These are phyloP conservation scores for Heliophila coronopifolia DNA, from an alignment of 441 rosid species.

Conservation along the genomic window DNA sequence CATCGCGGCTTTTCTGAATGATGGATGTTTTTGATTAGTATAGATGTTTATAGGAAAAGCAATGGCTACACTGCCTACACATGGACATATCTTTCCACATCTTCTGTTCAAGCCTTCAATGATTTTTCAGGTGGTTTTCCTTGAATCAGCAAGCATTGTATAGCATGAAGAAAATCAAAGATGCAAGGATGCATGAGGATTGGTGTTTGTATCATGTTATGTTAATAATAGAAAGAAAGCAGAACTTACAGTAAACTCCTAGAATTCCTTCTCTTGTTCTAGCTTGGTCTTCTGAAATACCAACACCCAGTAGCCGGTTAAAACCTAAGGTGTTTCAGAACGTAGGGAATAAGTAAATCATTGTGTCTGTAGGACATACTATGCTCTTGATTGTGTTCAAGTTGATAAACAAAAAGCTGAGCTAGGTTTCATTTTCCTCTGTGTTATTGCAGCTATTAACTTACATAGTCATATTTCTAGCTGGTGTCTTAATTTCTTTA, in stretches of 20 bases:
- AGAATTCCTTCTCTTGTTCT: background rate
- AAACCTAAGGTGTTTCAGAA: background rate
- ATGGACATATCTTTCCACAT: background rate
- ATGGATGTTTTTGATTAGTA: background rate
- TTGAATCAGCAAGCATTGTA: background rate
- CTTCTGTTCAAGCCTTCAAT: background rate
- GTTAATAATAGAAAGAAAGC: background rate
- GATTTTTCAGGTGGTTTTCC: background rate
- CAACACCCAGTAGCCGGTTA: background rate
- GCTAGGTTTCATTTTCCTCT: constrained; percentile 5
- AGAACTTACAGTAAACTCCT: background rate
- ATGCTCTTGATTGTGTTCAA: background rate
- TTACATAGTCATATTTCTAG: background rate
- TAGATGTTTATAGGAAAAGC: background rate
- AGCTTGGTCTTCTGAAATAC: background rate
- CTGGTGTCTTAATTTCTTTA: background rate
- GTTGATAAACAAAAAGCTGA: background rate
- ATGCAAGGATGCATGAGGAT: background rate
- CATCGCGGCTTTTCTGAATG: background rate
- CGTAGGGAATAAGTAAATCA: constrained; percentile 1
- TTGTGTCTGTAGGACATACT: background rate
- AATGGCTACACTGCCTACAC: background rate
- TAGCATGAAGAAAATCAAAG: background rate
- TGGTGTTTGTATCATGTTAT: background rate
- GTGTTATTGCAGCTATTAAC: background rate